A percentile compares a stretch with the other conserved stretches of the same genome.
phyloP scores from a whole-genome alignment of 495 filamentous ascomycete genomes.

The Podospora pseudocomata region DNA sequence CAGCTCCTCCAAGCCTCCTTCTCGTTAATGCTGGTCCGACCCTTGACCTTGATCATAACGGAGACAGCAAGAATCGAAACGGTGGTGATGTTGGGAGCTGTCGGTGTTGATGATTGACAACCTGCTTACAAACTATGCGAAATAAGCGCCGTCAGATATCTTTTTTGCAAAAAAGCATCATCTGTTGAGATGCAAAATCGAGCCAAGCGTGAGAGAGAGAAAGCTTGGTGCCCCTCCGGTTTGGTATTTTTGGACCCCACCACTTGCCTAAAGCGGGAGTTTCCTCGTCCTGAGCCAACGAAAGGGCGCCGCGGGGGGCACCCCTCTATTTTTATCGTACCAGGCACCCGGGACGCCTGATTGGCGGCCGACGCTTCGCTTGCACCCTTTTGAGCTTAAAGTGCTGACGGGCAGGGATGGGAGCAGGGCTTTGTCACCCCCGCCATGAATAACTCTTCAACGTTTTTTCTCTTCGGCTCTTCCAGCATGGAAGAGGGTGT shows the following conservation, averaged over 20 bases:
- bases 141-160: not conserved
- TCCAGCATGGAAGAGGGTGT: not conserved
- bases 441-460: constrained; percentile 1
- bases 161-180: not conserved
- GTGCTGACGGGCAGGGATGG: constrained; percentile 7
- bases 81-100: not conserved
- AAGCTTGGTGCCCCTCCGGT: not conserved
- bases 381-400: constrained; percentile 3
- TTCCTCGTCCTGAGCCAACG: not conserved
- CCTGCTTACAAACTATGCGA: not conserved
- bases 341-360: constrained; percentile 16
- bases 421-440: constrained; percentile 7
- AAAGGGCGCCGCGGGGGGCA: not conserved
- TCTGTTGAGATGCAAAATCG: not conserved
- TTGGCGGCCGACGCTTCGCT: constrained; percentile 5
- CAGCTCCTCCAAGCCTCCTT: not conserved
- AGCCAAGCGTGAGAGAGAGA: not conserved
- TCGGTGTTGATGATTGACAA: not conserved
- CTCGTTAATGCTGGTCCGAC: not conserved
- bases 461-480: not conserved
- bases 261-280: not conserved
- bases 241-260: constrained; percentile 5
- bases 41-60: not conserved
- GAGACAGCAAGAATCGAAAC: not conserved
- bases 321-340: constrained; percentile 11